A percentile compares a stretch with the other conserved stretches of the same genome.
phyloP scores from a whole-genome alignment of 2,329 filamentous ascomycete genomes.

The Penicillium sp. region DNA sequence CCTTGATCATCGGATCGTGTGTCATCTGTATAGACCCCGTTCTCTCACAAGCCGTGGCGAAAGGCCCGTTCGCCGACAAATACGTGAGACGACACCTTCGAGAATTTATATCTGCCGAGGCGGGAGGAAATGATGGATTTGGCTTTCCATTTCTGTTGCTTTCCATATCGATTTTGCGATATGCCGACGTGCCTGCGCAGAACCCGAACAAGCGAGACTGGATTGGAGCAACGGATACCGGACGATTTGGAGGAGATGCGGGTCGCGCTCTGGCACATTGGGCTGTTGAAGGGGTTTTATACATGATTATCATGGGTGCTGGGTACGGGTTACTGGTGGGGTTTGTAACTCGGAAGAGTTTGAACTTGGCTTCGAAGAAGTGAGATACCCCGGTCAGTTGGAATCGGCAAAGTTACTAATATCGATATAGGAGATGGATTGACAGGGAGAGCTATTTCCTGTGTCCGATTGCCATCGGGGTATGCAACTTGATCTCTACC shows the following conservation, averaged over 20 bases:
- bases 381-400: conserved; percentile 1
- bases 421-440: conserved; percentile 48
- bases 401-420: conserved; percentile 9
- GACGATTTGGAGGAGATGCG: conserved; percentile 51
- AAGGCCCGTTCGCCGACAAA: conserved; percentile 60
- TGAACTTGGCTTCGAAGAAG: conserved; percentile 41
- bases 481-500: conserved; percentile 18
- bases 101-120: conserved; percentile 60
- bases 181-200: conserved; percentile 40
- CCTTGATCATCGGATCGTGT: conserved; percentile 57
- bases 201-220: conserved; percentile 23
- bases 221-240: conserved; percentile 42
- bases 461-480: conserved; percentile 50
- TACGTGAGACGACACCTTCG: conserved; percentile 55
- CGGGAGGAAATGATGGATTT: conserved; percentile 60
- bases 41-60: conserved; percentile 59
- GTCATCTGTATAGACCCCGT: conserved; percentile 61
- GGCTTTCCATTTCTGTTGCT: conserved; percentile 60
- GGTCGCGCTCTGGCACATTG: conserved; percentile 53
- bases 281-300: conserved; percentile 58
- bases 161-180: conserved; percentile 54
- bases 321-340: conserved; percentile 53
- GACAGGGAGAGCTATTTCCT: conserved; percentile 54
- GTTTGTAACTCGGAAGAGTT: conserved; percentile 44
- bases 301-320: conserved; percentile 53